Base-by-base conservation (phyloP, 495 filamentous ascomycete genomes). In the Xylaria palmicola region DNA sequence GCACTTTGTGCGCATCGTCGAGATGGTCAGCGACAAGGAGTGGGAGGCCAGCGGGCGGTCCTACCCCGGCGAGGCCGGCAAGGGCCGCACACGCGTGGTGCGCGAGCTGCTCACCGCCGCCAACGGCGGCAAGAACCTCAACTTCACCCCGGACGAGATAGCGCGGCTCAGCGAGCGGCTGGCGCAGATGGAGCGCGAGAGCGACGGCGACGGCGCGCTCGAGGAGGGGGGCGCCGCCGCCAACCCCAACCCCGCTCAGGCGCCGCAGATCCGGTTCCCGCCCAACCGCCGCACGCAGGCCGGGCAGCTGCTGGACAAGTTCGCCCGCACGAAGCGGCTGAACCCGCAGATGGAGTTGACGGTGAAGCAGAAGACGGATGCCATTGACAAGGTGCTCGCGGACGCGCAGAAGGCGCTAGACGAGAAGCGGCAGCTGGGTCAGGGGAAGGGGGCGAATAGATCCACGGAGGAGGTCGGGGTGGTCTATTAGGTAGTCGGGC, bases 1-100 rank as follows among this genome's bases (percentile, higher is more conserved):
- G 73, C 88, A 89, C 81, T 92, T 92, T 68, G 74, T 94, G 34
- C 85, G 86, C 51, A 74, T 92, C 45, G 79, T 95, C 48, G 76
- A 87, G 62, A 80, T 96, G 60, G 77, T 95, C 15, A 79, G 79
- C 60, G 90, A 95, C 68, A 81, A 87, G 59, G 86, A 90, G 50
- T 96, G 81, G 71, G 64, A 61, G 20, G 49, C 50, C 0, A 76
- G 70, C 40, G 79, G 79, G 30, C 27, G 71, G 56, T 66, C 57
- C 6, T 85, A 82, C 63, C 72, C 77, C 3, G 81, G 81, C 34
- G 72, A 76, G 63, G 67, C 71, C 6, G 68, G 60, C 51, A 75
- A 71, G 22, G 79, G 79, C 43, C 44, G 56, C 7, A 43, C 79
- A 4, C 72, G 79, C 19, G 10, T 63, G 34, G 45, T 80, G 17